Evolutionary conservation across 2,329 filamentous ascomycete genomes (phyloP).

Genomic region (Aspergillus puulaauensis): DNA sequence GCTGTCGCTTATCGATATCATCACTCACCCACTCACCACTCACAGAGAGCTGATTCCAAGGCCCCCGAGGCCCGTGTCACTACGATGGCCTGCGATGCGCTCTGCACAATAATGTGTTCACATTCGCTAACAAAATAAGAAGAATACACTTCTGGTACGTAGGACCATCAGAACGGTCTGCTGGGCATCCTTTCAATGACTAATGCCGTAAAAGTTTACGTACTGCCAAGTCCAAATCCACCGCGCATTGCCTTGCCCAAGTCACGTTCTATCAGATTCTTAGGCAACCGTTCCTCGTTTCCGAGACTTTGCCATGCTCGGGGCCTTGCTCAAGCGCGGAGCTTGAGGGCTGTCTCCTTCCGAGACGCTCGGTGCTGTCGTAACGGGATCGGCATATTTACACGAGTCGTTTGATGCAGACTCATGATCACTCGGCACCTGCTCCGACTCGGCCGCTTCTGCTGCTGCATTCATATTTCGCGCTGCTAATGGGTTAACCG

Average conservation of each 20-base stretch:
- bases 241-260: background rate
- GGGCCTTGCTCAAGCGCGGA: slow-evolving; percentile 5
- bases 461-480: background rate
- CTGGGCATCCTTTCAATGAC: background rate
- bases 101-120: background rate
- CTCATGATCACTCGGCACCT: background rate
- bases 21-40: background rate
- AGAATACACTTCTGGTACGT: background rate
- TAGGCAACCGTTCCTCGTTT: background rate
- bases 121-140: background rate
- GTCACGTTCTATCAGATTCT: background rate
- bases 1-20: slow-evolving; percentile 21
- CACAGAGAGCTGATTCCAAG: background rate
- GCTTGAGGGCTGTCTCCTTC: background rate
- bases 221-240: background rate
- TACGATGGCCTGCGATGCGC: background rate
- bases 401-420: background rate
- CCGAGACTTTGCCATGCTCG: background rate
- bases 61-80: background rate
- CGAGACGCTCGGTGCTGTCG: background rate
- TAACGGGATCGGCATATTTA: background rate
- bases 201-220: slow-evolving; percentile 3
- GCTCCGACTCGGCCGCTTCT: background rate
- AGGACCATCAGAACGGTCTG: background rate
- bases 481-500: background rate